Base-by-base conservation (phyloP, 225 moss, liverwort and hornwort genomes). In the Physcomitrellopsis africana region DNA sequence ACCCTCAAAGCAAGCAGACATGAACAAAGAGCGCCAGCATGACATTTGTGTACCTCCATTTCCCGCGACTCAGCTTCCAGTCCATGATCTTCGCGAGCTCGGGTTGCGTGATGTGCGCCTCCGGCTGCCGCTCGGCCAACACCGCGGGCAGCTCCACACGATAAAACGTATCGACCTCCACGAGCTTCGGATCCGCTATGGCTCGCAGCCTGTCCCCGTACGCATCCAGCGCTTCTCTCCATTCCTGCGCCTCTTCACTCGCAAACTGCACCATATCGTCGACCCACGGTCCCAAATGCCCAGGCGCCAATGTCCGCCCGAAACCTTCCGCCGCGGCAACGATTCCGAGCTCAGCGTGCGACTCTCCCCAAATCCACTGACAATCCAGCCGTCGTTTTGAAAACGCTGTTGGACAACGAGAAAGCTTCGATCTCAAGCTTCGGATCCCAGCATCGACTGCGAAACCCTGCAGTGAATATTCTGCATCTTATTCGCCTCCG, bases 61-160 rank as follows among this genome's bases (percentile, higher is more conserved):
- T 92, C 10, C 92, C 92, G 63, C 92, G 87, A 77, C 80, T 89
- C 70, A 92, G 76, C 75, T 92, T 92, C 92, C 92, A 92, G 60
- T 89, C 82, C 89, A 92, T 92, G n/a, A 92, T 72, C 80, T 87
- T 92, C 68, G 73, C 29, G 6, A 92, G 86, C 74, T 92, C 92
- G 23, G 76, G 70, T 59, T 83, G 84, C 66, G 85, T 85, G 60
- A 92, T 70, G 74, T 82, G 80, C 11, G 51, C 80, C 10, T 79
- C 71, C 52, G 87, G 87, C 0, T 72, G 51, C 46, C 92, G 89
- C 52, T 66, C 65, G 37, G 77, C 79, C 80, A 92, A 48, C 54
- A 82, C 65, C 65, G 70, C 16, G 51, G 87, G 85, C 3, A 92
- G 84, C 80, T 89, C 87, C 70, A 74, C 37, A 15, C 86, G 78